phyloP scores from a whole-genome alignment of 164 flowering plant genomes.

The Vitis rotundifolia region DNA sequence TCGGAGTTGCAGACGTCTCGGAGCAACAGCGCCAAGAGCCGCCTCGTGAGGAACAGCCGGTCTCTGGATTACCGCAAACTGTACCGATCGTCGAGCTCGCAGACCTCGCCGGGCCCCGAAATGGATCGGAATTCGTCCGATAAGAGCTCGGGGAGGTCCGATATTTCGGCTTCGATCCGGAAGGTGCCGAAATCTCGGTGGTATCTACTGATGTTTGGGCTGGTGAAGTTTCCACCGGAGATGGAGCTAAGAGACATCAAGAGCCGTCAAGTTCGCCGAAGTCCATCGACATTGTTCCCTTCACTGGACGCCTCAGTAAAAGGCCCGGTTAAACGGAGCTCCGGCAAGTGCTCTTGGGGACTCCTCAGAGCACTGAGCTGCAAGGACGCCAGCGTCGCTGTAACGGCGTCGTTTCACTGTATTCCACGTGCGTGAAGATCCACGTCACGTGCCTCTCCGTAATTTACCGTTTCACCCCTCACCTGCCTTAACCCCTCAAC shows the following conservation, averaged over 20 bases:
- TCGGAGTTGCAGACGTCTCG: constrained; percentile 21
- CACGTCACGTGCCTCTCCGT: too few species aligned
- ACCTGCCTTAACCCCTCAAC: too few species aligned
- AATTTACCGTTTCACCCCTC: too few species aligned
- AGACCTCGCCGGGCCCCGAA: neutral
- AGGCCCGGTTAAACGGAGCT: constrained; percentile 10
- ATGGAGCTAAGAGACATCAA: constrained; percentile 66
- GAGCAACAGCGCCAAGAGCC: constrained; percentile 13
- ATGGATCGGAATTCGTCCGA: constrained; percentile 10
- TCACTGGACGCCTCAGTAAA: constrained; percentile 2
- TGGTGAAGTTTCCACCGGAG: constrained; percentile 57
- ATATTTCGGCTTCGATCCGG: neutral
- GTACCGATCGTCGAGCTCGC: constrained; percentile 21
- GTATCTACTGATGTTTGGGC: constrained; percentile 42
- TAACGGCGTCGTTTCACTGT: constrained; percentile 36
- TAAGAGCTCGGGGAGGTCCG: constrained; percentile 12
- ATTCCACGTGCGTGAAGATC: constrained; percentile 10
- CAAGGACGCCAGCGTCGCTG: constrained; percentile 41
- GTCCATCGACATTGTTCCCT: constrained; percentile 19
- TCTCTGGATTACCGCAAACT: constrained; percentile 41
- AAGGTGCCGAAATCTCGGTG: constrained; percentile 30
- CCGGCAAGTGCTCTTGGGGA: constrained; percentile 34
- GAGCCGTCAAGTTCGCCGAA: constrained; percentile 55
- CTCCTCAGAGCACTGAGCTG: constrained; percentile 59
- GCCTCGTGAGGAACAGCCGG: constrained; percentile 27